Percentiles rank a stretch among this genome's conserved stretches.
Evolutionary conservation across 1,284 basidiomycete genomes (phyloP).

Genomic region (Hemileia vastatrix): DNA sequence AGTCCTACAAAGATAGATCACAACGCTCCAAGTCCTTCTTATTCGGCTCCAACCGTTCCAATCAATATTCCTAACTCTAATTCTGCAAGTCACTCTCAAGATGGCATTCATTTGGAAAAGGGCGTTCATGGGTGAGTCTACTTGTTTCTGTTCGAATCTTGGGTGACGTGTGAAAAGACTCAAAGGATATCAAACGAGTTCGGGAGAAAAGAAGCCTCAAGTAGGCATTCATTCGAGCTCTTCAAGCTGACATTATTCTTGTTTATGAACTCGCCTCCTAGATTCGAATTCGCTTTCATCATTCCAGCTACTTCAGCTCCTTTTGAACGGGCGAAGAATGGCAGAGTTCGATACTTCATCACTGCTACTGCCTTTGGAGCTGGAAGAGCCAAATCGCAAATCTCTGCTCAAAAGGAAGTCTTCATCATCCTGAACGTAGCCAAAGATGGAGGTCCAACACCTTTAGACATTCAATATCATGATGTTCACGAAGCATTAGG

Average conservation of each 20-base stretch:
- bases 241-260: too few species aligned
- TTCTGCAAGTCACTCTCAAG: too few species aligned
- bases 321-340: conserved; percentile 39
- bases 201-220: too few species aligned
- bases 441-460: conserved; percentile 35
- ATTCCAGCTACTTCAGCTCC: conserved; percentile 38
- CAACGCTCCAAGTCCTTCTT: too few species aligned
- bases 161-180: background rate
- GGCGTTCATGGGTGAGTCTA: too few species aligned
- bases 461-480: conserved; percentile 40
- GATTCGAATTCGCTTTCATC: conserved; percentile 42
- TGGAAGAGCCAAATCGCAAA: conserved; percentile 32
- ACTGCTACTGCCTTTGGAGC: conserved; percentile 39
- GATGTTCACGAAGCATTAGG: conserved; percentile 41
- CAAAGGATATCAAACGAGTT: background rate
- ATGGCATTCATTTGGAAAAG: too few species aligned
- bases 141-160: too few species aligned
- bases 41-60: too few species aligned
- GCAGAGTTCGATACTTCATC: conserved; percentile 37
- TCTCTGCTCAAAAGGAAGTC: conserved; percentile 36
- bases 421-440: conserved; percentile 39
- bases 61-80: too few species aligned
- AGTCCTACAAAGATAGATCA: too few species aligned
- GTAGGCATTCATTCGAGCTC: too few species aligned
- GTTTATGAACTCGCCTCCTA: background rate